Percentiles rank a stretch among this genome's conserved stretches.
Conservation (phyloP, 495 filamentous ascomycete genomes). For the Trichoderma erinaceum region DNA sequence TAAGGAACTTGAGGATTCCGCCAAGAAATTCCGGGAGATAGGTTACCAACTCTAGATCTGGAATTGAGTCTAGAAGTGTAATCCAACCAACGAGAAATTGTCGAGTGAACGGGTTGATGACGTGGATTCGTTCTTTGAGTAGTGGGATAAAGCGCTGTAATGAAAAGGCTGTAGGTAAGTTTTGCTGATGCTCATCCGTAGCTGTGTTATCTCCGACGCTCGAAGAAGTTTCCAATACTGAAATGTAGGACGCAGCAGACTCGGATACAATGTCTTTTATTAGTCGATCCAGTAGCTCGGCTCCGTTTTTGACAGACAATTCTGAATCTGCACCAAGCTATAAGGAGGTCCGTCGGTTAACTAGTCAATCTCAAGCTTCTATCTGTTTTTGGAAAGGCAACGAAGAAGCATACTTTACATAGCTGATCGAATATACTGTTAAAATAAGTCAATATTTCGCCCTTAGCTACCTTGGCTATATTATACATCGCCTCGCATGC, state of each 20-base stretch:
- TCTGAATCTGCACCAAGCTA: conserved; percentile 95
- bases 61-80: conserved; percentile 89
- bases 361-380: neutral
- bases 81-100: conserved; percentile 97
- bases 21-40: conserved; percentile 88
- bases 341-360: neutral
- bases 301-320: conserved; percentile 95
- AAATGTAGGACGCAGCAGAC: conserved; percentile 92
- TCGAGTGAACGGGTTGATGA: conserved; percentile 88
- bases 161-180: conserved; percentile 84
- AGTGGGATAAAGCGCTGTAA: conserved; percentile 87
- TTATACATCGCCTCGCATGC: conserved; percentile 99
- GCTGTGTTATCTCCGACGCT: conserved; percentile 47
- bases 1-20: conserved; percentile 86
- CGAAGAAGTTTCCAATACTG: conserved; percentile 62
- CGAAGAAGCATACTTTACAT: conserved; percentile 64
- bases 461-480: conserved; percentile 98
- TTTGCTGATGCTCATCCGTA: conserved; percentile 42
- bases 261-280: conserved; percentile 98
- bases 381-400: neutral
- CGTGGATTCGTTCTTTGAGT: conserved; percentile 85
- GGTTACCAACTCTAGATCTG: conserved; percentile 89
- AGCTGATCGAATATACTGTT: conserved; percentile 97
- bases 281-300: conserved; percentile 89
- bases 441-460: conserved; percentile 92